Base-by-base conservation (phyloP, 352 stramenopile genomes). In the Nothophytophthora sp. region DNA sequence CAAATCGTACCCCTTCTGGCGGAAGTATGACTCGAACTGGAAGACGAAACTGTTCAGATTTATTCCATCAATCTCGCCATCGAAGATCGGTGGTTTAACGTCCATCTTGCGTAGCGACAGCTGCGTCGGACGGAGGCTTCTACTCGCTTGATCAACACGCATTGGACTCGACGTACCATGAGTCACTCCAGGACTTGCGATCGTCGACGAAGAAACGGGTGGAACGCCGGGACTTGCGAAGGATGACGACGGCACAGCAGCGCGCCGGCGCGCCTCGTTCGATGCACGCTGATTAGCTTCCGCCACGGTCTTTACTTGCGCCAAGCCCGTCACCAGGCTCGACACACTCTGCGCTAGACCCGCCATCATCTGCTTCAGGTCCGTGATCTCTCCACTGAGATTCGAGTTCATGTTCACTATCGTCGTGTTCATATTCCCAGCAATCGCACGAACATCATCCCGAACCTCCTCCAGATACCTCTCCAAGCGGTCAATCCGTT, bases 21-120 rank as follows among this genome's bases (percentile, higher is more conserved):
- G 27, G n/a, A 47, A 55, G 25, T 55, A 55, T 16, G 35, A 41
- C 47, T 55, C 47, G 5, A 55, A 55, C 13, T 55, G 35, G 7
- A 55, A 47, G 11, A 32, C 15, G 13, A 50, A 50, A 13, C 36
- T 47, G 19, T 46, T 46, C 4, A 55, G 18, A 9, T 46, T 46
- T 12, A 40, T 15, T 5, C 27, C 36, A 23, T 47, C 36, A 13
- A 41, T 41, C 16, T 41, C 35, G 13, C 36, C 47, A 11, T 24
- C 36, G 19, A 47, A 46, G 8, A 34, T n/a, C 13, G 35, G 2
- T 23, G 45, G 28, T 49, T 37, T 29, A 19, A 5, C 20, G 16
- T 49, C n/a, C 41, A 19, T 29, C 27, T 29, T 19, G 18, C 41
- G 16, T 13, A 15, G 10, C 18, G 27, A 16, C 3, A 9, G 3